A percentile compares a stretch with the other conserved stretches of the same genome.
Evolutionary conservation across 2,329 filamentous ascomycete species (phyloP).

Genomic region (Sporothrix brasiliensis): DNA sequence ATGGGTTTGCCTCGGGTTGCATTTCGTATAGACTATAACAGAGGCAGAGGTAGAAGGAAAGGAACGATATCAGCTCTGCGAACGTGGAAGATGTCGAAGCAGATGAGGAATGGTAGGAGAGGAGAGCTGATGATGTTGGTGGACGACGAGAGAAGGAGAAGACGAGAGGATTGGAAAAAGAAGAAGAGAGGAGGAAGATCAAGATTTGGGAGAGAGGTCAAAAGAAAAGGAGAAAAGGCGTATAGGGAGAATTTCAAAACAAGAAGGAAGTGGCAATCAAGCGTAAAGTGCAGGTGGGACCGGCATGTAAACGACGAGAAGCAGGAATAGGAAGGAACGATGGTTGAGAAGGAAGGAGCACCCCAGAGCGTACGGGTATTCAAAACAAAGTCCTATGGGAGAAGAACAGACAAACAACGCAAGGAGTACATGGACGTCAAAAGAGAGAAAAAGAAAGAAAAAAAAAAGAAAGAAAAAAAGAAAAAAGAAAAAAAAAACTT

Average conservation of each 20-base stretch:
- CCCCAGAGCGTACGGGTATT: background rate
- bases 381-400: background rate
- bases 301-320: background rate
- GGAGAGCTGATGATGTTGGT: too few species aligned
- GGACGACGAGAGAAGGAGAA: too few species aligned
- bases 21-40: too few species aligned
- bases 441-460: background rate
- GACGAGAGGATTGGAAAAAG: too few species aligned
- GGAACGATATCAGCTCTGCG: too few species aligned
- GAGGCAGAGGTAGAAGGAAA: too few species aligned
- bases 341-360: slow-evolving; percentile 10
- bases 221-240: background rate
- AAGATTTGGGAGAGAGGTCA: slow-evolving; percentile 10
- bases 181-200: background rate
- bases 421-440: background rate
- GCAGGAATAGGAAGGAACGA: slow-evolving; percentile 14
- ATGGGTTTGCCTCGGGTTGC: too few species aligned
- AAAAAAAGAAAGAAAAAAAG: background rate
- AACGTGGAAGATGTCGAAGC: too few species aligned
- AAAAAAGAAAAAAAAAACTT: background rate
- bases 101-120: too few species aligned
- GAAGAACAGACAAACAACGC: too few species aligned
- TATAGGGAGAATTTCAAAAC: background rate
- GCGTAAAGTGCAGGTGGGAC: slow-evolving; percentile 2
- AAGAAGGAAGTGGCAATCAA: background rate